Evolutionary conservation across 2,329 filamentous ascomycete genomes (phyloP).

Genomic region (Fusarium aywerte): DNA sequence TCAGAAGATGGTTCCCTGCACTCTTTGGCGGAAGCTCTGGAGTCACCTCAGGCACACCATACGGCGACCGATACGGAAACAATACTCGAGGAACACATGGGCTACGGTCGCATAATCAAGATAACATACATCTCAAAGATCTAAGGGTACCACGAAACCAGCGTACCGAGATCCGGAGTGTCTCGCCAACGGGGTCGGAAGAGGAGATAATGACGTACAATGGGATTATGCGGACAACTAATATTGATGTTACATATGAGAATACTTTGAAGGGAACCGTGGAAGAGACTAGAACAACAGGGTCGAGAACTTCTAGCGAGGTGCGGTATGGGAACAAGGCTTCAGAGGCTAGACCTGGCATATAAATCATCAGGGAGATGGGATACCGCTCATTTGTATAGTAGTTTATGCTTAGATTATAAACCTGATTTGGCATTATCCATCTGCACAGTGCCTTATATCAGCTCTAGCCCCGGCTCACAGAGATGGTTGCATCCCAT

Average conservation of each 20-base stretch:
- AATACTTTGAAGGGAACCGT: conserved; percentile 23
- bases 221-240: conserved; percentile 53
- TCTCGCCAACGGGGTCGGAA: conserved; percentile 50
- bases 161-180: conserved; percentile 52
- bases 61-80: conserved; percentile 20
- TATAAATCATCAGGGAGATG: background rate
- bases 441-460: no score
- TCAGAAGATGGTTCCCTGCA: conserved; percentile 48
- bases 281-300: background rate
- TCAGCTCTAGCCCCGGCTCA: no score
- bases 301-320: conserved; percentile 29
- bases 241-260: conserved; percentile 44
- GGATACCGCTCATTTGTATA: background rate
- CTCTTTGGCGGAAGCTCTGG: conserved; percentile 42
- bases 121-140: conserved; percentile 38
- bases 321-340: conserved; percentile 22
- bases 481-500: no score
- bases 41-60: conserved; percentile 23
- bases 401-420: no score
- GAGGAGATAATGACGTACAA: conserved; percentile 56
- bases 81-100: conserved; percentile 38
- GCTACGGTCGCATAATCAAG: conserved; percentile 24
- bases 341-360: conserved; percentile 5
- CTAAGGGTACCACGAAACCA: conserved; percentile 28
- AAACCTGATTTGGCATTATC: no score